Evolutionary conservation across 2,329 filamentous ascomycete species (phyloP).

Genomic region (Sordariomycetes sp.): DNA sequence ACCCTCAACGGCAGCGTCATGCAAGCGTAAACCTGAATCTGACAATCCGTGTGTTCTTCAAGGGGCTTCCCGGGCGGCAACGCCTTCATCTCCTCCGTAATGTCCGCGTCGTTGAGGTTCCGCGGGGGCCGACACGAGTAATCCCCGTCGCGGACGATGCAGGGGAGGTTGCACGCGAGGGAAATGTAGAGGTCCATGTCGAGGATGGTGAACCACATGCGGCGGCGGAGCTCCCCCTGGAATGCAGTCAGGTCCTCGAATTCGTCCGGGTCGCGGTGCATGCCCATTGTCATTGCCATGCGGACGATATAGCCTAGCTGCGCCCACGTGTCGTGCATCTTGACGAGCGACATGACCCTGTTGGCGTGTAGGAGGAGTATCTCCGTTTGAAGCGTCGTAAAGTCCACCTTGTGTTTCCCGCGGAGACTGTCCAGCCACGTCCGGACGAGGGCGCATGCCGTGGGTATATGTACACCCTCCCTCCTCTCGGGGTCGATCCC

Average conservation of each 20-base stretch:
- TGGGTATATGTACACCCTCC: slow-evolving; percentile 42
- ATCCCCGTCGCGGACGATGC: slow-evolving; percentile 35
- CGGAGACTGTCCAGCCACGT: slow-evolving; percentile 37
- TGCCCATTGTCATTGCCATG: slow-evolving; percentile 45
- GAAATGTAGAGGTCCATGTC: slow-evolving; percentile 44
- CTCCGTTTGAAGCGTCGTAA: slow-evolving; percentile 39
- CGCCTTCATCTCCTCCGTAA: slow-evolving; percentile 31
- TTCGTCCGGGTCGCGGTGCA: slow-evolving; percentile 42
- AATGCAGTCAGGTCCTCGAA: slow-evolving; percentile 36
- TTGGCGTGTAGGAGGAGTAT: slow-evolving; percentile 38
- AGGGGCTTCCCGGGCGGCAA: slow-evolving; percentile 34
- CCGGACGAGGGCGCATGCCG: slow-evolving; percentile 39
- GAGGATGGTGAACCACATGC: slow-evolving; percentile 41
- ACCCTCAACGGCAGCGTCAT: slow-evolving; percentile 34
- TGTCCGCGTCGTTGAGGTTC: slow-evolving; percentile 37
- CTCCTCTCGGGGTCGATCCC: slow-evolving; percentile 27
- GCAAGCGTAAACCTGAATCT: slow-evolving; percentile 39
- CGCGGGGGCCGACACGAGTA: slow-evolving; percentile 38
- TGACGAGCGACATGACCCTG: slow-evolving; percentile 34
- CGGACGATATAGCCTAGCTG: slow-evolving; percentile 41
- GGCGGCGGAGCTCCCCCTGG: slow-evolving; percentile 37
- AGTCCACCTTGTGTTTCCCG: slow-evolving; percentile 37
- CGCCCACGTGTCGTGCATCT: slow-evolving; percentile 37
- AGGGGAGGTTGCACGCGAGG: slow-evolving; percentile 36
- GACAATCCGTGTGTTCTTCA: slow-evolving; percentile 36